phyloP scores from a whole-genome alignment of 73 alveolate species.

The Blepharisma japonicum region DNA sequence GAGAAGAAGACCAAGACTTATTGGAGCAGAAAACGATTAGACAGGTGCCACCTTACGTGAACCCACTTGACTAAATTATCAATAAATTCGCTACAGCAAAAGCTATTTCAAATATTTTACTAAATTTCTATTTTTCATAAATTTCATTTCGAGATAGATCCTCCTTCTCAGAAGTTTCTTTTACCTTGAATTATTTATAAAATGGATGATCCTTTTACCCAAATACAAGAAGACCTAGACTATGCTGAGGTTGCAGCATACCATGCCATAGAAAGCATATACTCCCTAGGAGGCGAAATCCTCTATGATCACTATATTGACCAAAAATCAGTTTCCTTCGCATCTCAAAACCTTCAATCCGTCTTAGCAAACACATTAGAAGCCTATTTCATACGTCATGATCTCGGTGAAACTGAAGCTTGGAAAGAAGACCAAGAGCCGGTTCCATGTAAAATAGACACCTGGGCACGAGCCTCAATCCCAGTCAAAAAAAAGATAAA shows the following conservation, averaged over 20 bases:
- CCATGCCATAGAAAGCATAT: too few species aligned
- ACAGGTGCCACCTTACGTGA: neutral
- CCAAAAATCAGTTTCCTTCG: neutral
- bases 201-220: too few species aligned
- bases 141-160: too few species aligned
- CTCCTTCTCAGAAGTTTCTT: too few species aligned
- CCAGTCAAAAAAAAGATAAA: slow-evolving; percentile 11
- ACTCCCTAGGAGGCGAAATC: slow-evolving; percentile 19
- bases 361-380: neutral
- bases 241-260: too few species aligned
- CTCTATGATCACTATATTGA: slow-evolving; percentile 8
- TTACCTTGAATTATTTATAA: too few species aligned
- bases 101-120: too few species aligned
- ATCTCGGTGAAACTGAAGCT: neutral
- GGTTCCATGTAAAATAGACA: neutral
- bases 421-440: slow-evolving; percentile 25
- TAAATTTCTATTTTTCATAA: too few species aligned
- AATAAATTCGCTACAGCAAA: too few species aligned
- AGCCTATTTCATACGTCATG: neutral
- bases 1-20: slow-evolving; percentile 18
- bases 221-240: too few species aligned
- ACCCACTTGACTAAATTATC: neutral
- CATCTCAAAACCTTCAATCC: neutral
- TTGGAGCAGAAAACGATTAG: slow-evolving; percentile 17
- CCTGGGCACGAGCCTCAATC: slow-evolving; percentile 17